Evolutionary conservation across 371 early-diverging fungal species (phyloP).

Genomic region (Apophysomyces trapeziformis): DNA sequence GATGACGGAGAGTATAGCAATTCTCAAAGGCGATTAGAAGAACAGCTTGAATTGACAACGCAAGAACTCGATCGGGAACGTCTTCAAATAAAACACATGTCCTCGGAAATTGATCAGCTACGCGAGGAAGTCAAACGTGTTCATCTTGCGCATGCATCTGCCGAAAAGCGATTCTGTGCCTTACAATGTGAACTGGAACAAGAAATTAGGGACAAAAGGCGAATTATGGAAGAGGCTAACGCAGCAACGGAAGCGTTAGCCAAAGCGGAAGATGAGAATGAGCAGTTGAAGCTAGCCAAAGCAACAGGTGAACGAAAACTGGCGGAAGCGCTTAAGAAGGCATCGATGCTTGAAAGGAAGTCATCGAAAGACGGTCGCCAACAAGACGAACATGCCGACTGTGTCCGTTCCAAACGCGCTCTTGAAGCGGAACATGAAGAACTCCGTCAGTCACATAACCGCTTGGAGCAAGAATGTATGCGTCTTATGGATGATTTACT

Average conservation of each 20-base stretch:
- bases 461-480: slow-evolving; percentile 9
- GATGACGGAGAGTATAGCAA: background rate
- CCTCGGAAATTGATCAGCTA: slow-evolving; percentile 35
- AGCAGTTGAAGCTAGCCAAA: slow-evolving; percentile 31
- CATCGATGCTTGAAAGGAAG: slow-evolving; percentile 7
- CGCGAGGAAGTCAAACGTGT: slow-evolving; percentile 38
- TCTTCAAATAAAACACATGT: slow-evolving; percentile 27
- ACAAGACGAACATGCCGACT: background rate
- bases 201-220: slow-evolving; percentile 33
- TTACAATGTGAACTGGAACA: slow-evolving; percentile 30
- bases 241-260: slow-evolving; percentile 29
- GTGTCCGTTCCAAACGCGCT: slow-evolving; percentile 10
- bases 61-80: slow-evolving; percentile 46
- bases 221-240: slow-evolving; percentile 38
- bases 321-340: slow-evolving; percentile 26
- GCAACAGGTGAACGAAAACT: slow-evolving; percentile 39
- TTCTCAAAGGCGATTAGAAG: slow-evolving; percentile 39
- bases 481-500: slow-evolving; percentile 1
- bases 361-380: slow-evolving; percentile 3
- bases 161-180: slow-evolving; percentile 21
- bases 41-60: slow-evolving; percentile 47
- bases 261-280: slow-evolving; percentile 39
- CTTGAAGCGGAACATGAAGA: background rate
- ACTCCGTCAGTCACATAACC: slow-evolving; percentile 5
- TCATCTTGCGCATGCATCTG: slow-evolving; percentile 18